Conservation (phyloP, 1,139 yeast genomes). For the Cylindricascospora bacillispora region DNA sequence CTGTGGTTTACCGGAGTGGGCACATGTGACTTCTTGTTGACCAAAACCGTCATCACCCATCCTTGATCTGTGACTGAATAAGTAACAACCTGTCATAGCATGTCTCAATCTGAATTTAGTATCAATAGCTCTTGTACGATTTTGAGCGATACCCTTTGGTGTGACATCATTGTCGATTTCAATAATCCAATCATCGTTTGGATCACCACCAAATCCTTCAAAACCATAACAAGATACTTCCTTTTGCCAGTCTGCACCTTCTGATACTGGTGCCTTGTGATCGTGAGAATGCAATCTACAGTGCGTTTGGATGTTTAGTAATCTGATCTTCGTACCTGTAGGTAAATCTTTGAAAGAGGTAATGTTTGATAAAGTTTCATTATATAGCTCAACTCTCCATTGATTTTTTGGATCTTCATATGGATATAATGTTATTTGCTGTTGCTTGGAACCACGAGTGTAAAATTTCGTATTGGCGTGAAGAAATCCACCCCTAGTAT, state of each 20-base stretch:
- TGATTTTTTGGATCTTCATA: slow-evolving; percentile 77
- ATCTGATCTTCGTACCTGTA: slow-evolving; percentile 71
- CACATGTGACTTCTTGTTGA: slow-evolving; percentile 94
- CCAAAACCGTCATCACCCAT: slow-evolving; percentile 94
- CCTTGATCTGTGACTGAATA: slow-evolving; percentile 76
- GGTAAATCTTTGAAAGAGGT: slow-evolving; percentile 45
- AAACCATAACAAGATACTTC: slow-evolving; percentile 89
- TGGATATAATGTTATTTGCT: slow-evolving; percentile 84
- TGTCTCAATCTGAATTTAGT: slow-evolving; percentile 82
- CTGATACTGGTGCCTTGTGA: slow-evolving; percentile 84
- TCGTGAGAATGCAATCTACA: slow-evolving; percentile 94
- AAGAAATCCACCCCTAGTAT: slow-evolving; percentile 85
- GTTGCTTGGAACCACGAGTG: slow-evolving; percentile 90
- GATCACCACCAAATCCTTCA: slow-evolving; percentile 86
- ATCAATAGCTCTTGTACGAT: slow-evolving; percentile 60
- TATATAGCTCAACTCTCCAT: slow-evolving; percentile 46
- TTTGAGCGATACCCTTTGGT: slow-evolving; percentile 44
- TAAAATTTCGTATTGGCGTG: slow-evolving; percentile 82
- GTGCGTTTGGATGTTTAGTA: slow-evolving; percentile 53
- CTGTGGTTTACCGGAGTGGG: slow-evolving; percentile 62
- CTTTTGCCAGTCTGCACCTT: slow-evolving; percentile 82
- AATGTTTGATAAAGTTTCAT: slow-evolving; percentile 32
- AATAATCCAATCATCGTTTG: slow-evolving; percentile 87
- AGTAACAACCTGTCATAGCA: slow-evolving; percentile 77
- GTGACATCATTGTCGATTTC: slow-evolving; percentile 63